Evolutionary conservation across 805 yeast species (phyloP).

Genomic region (Candida peoriensis): DNA sequence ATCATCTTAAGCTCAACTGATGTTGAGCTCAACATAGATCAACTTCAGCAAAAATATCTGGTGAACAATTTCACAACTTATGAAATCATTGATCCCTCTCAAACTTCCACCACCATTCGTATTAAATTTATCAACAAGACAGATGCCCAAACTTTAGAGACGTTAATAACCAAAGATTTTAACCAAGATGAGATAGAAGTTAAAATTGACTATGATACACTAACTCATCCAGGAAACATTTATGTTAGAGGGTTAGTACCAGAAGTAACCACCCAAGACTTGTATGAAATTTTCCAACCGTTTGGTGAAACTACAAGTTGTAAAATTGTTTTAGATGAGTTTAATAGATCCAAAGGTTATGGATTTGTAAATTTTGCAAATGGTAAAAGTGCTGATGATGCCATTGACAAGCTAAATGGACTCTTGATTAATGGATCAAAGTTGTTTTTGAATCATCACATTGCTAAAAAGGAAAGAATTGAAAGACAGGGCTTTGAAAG

Average conservation of each 20-base stretch:
- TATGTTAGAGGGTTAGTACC: constrained; percentile 45
- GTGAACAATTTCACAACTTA: constrained; percentile 6
- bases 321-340: constrained; percentile 41
- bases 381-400: constrained; percentile 50
- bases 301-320: constrained; percentile 39
- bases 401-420: constrained; percentile 52
- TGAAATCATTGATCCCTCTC: constrained; percentile 4
- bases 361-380: constrained; percentile 63
- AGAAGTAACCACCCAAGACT: constrained; percentile 31
- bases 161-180: constrained; percentile 1
- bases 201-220: constrained; percentile 22
- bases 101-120: constrained; percentile 4
- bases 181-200: constrained; percentile 5
- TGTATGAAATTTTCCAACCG: constrained; percentile 30
- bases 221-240: constrained; percentile 53
- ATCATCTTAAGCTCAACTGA: constrained; percentile 4
- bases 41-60: constrained; percentile 1
- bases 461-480: constrained; percentile 53
- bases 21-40: constrained; percentile 1
- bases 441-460: constrained; percentile 51
- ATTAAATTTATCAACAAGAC: constrained; percentile 18
- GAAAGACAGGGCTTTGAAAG: constrained; percentile 38
- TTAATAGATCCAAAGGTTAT: constrained; percentile 43
- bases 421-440: constrained; percentile 29
- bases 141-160: constrained; percentile 10